Percentiles rank a stretch among this genome's conserved stretches.
phyloP scores from a whole-genome alignment of 345 rosid genomes.

The Eucalyptus shirleyi region DNA sequence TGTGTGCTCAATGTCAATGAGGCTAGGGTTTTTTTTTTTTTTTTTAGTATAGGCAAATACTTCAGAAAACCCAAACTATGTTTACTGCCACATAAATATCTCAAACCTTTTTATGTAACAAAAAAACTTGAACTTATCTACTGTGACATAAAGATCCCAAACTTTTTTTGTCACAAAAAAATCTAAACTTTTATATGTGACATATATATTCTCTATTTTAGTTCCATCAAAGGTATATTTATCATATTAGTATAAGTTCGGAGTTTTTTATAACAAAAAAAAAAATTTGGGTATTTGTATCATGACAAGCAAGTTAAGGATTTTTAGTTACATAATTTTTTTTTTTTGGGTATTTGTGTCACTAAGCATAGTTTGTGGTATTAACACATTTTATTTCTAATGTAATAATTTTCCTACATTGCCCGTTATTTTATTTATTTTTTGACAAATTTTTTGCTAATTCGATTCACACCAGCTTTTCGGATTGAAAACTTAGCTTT shows the following conservation, averaged over 20 bases:
- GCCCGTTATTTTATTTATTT: neutral
- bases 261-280: too few relatives aligned
- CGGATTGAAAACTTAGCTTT: neutral
- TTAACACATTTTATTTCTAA: neutral
- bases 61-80: neutral
- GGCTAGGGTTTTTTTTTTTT: neutral
- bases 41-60: too few relatives aligned
- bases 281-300: too few relatives aligned
- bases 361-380: neutral
- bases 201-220: neutral
- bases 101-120: too few relatives aligned
- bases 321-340: neutral
- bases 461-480: neutral
- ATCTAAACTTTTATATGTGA: neutral
- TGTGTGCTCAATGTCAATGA: rapidly evolving
- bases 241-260: neutral
- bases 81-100: neutral
- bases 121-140: too few relatives aligned
- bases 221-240: too few relatives aligned
- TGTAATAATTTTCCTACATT: neutral
- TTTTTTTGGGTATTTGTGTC: neutral
- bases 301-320: neutral
- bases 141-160: rapidly evolving
- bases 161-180: too few relatives aligned
- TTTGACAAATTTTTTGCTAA: too few relatives aligned